Percentiles rank a stretch among this genome's conserved stretches.
These are phyloP conservation scores for Plasmodium relictum DNA, from an alignment of 169 alveolate genomes.

Conservation along the genomic window DNA sequence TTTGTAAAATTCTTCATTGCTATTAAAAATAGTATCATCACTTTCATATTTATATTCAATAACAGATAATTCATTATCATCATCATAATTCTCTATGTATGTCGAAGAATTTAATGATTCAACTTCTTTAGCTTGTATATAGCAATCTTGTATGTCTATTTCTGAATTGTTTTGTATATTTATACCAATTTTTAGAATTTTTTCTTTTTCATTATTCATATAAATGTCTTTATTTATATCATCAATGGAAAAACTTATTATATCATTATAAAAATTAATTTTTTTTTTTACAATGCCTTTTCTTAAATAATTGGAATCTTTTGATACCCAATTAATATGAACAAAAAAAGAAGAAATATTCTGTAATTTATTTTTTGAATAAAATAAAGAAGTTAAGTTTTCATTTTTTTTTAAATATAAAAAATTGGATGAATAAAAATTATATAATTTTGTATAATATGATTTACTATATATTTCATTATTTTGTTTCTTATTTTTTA, in stretches of 20 bases:
- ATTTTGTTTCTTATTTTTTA: background rate
- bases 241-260: slow-evolving; percentile 41
- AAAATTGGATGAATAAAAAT: slow-evolving; percentile 25
- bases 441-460: slow-evolving; percentile 19
- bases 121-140: slow-evolving; percentile 53
- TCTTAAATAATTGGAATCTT: background rate
- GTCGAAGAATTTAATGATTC: slow-evolving; percentile 8
- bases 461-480: background rate
- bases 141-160: slow-evolving; percentile 30
- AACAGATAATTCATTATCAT: slow-evolving; percentile 2
- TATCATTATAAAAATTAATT: slow-evolving; percentile 15
- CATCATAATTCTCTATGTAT: background rate
- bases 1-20: background rate
- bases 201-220: slow-evolving; percentile 49
- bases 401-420: slow-evolving; percentile 32
- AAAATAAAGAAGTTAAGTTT: slow-evolving; percentile 19
- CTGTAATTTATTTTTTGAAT: background rate
- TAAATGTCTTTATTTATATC: slow-evolving; percentile 21
- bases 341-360: background rate
- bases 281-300: slow-evolving; percentile 36
- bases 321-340: slow-evolving; percentile 41
- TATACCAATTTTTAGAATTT: slow-evolving; percentile 15
- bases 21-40: background rate
- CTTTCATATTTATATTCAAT: background rate
- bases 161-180: slow-evolving; percentile 55